A percentile compares a stretch with the other conserved stretches of the same genome.
Evolutionary conservation across 345 rosid genomes (phyloP).

Genomic region (Citropsis articulata): DNA sequence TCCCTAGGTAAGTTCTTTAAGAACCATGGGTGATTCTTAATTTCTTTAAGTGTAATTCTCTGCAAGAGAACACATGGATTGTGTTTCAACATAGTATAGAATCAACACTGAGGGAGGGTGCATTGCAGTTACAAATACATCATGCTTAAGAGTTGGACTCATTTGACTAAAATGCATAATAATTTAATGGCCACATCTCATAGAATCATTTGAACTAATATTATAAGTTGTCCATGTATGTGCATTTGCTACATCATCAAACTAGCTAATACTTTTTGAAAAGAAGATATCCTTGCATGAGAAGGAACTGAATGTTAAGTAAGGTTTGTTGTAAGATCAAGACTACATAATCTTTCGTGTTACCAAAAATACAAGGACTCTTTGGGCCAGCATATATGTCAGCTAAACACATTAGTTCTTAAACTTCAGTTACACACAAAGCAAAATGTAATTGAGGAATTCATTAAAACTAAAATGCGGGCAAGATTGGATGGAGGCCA

Average conservation of each 20-base stretch:
- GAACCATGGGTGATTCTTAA: constrained; percentile 91
- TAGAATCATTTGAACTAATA: neutral
- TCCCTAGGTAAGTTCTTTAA: constrained; percentile 90
- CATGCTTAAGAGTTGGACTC: neutral
- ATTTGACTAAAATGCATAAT: neutral
- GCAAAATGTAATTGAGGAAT: neutral
- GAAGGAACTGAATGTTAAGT: neutral
- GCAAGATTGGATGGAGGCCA: neutral
- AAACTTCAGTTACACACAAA: neutral
- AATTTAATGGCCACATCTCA: neutral
- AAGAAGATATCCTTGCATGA: neutral
- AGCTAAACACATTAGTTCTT: neutral
- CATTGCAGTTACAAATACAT: neutral
- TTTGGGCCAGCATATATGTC: neutral
- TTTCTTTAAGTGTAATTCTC: constrained; percentile 81
- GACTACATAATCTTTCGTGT: neutral
- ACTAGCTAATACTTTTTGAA: neutral
- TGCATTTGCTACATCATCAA: neutral
- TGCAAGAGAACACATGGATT: constrained; percentile 16
- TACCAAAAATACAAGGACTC: neutral
- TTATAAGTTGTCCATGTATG: neutral
- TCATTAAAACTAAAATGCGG: neutral
- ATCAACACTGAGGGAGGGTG: neutral
- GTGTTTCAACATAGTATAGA: neutral
- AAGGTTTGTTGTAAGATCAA: neutral